A percentile compares a stretch with the other conserved stretches of the same genome.
Evolutionary conservation across 495 filamentous ascomycete genomes (phyloP).

Genomic region (Daldinia childiae): DNA sequence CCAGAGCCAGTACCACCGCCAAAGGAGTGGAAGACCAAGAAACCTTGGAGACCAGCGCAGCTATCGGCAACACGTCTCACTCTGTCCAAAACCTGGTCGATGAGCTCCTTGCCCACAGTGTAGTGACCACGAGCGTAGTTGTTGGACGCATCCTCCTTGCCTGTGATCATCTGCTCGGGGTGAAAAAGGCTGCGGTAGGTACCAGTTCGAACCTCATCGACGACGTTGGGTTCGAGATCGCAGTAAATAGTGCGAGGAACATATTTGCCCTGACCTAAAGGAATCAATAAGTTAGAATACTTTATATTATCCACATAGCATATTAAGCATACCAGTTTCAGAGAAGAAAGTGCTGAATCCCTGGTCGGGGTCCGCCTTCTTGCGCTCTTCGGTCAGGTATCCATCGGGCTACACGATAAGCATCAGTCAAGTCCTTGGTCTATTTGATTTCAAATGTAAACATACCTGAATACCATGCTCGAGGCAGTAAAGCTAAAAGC

Average conservation of each 20-base stretch:
- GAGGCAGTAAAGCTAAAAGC: constrained; percentile 92
- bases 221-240: constrained; percentile 99
- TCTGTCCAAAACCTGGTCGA: constrained; percentile 96
- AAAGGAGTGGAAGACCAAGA: constrained; percentile 99
- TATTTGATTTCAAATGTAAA: constrained; percentile 20
- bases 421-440: constrained; percentile 50
- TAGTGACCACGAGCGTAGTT: constrained; percentile 99
- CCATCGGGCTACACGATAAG: constrained; percentile 81
- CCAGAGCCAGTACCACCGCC: constrained; percentile 98
- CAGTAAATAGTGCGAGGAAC: constrained; percentile 99
- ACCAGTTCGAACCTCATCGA: constrained; percentile 99
- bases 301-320: constrained; percentile 6
- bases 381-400: constrained; percentile 98
- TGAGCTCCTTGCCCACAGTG: constrained; percentile 98
- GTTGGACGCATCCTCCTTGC: constrained; percentile 99
- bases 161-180: constrained; percentile 98
- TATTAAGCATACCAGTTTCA: constrained; percentile 84
- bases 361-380: constrained; percentile 88
- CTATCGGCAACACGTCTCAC: constrained; percentile 95
- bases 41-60: constrained; percentile 97
- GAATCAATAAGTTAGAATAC: constrained; percentile 29
- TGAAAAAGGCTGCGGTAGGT: constrained; percentile 96
- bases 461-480: constrained; percentile 99
- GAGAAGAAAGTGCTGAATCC: constrained; percentile 99
- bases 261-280: constrained; percentile 93